phyloP scores from a whole-genome alignment of 169 alveolate genomes.

The Cryptosporidium tyzzeri region DNA sequence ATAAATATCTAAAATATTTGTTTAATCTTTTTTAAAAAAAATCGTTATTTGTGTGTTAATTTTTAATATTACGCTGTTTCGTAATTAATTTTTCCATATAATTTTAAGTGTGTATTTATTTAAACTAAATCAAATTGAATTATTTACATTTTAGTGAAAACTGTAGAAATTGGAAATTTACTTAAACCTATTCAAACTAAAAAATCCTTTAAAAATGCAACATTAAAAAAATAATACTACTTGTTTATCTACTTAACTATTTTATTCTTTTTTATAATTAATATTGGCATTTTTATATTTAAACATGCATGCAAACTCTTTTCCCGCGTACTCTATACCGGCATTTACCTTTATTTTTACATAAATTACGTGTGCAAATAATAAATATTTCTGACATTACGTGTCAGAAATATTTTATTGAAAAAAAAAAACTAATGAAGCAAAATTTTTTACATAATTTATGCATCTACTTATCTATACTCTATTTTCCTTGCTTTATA shows the following conservation, averaged over 20 bases:
- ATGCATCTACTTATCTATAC: too few relatives aligned
- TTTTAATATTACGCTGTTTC: not conserved
- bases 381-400: too few relatives aligned
- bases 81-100: not conserved
- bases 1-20: not conserved
- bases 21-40: not conserved
- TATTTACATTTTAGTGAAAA: too few relatives aligned
- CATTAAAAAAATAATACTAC: too few relatives aligned
- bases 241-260: too few relatives aligned
- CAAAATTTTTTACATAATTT: too few relatives aligned
- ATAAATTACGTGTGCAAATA: not conserved
- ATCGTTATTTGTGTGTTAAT: constrained; percentile 26
- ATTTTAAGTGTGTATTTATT: not conserved
- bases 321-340: not conserved
- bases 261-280: too few relatives aligned
- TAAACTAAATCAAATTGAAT: not conserved
- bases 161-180: not conserved
- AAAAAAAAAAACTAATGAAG: too few relatives aligned
- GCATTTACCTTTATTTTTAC: not conserved
- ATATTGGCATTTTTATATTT: too few relatives aligned
- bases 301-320: not conserved
- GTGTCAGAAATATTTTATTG: too few relatives aligned
- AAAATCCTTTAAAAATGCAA: not conserved
- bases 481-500: not conserved
- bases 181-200: too few relatives aligned